A percentile compares a stretch with the other conserved stretches of the same genome.
These are phyloP conservation scores for Penicillium brasilianum DNA, from an alignment of 2,329 filamentous ascomycete genomes.

Conservation along the genomic window DNA sequence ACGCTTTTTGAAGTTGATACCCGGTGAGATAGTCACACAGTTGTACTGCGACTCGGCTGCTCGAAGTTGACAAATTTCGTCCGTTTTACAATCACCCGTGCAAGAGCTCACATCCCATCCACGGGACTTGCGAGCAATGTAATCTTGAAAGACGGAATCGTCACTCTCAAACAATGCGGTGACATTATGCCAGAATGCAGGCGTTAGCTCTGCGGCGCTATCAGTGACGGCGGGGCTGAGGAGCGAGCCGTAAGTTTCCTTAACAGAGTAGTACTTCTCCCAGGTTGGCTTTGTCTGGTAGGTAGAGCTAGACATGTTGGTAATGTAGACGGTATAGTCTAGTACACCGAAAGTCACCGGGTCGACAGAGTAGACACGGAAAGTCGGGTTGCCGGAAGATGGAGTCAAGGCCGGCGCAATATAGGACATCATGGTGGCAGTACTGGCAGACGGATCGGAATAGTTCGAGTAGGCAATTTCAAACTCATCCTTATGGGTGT, in stretches of 20 bases:
- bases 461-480: constrained; percentile 58
- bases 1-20: constrained; percentile 37
- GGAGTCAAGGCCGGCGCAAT: constrained; percentile 61
- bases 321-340: constrained; percentile 59
- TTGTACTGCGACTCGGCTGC: constrained; percentile 59
- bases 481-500: constrained; percentile 26
- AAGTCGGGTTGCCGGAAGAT: constrained; percentile 60
- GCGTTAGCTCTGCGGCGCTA: constrained; percentile 54
- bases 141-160: constrained; percentile 53
- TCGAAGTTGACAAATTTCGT: constrained; percentile 59
- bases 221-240: constrained; percentile 51
- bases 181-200: constrained; percentile 64
- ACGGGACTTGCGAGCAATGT: constrained; percentile 55
- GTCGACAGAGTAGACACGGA: constrained; percentile 63
- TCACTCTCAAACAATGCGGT: constrained; percentile 55
- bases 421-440: constrained; percentile 58
- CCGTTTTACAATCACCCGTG: constrained; percentile 48
- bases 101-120: constrained; percentile 52
- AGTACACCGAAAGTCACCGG: constrained; percentile 60
- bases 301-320: constrained; percentile 54
- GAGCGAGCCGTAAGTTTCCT: constrained; percentile 57
- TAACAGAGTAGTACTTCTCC: constrained; percentile 61
- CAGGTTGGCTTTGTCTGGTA: constrained; percentile 58
- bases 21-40: constrained; percentile 50
- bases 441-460: constrained; percentile 44